Evolutionary conservation across 257 asterid species (phyloP), one percentile per base, ranked within the genome.

Genomic region (Penstemon newberryi): DNA sequence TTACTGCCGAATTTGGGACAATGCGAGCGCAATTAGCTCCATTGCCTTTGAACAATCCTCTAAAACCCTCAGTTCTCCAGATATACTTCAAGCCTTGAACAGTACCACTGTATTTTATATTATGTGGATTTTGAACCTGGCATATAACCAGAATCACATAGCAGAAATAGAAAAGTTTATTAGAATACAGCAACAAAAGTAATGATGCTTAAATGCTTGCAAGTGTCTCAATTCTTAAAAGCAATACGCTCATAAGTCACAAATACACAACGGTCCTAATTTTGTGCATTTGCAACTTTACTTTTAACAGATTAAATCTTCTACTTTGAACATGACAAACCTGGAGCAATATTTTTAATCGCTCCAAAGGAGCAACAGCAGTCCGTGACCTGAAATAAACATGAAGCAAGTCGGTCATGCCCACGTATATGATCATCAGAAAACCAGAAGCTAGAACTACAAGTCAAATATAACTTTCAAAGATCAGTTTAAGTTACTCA

Each of bases 351-450:
- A 94, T 91, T 80, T 94, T 94, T 57, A 94, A 83, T 64, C 99
- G 89, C 74, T 94, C 99, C 86, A 94, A 63, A n/a, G 99, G 99
- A 65, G 99, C 99, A 44, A 94, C 99, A 44, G 99, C 96, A 56
- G 97, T 94, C 43, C 99, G 88, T 2, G 99, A 93, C 80, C 99
- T 93, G 96, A 72, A 81, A 77, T 62, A 60, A 51, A 44, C 60
- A 64, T 3, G 64, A 73, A 51, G 40, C 56, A 54, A 62, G 38
- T 72, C 64, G 69, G 66, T 53, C 45, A 61, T 42, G 46, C 41
- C 43, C 56, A 18, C 38, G 52, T 18, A 51, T 52, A 53, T 52
- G 41, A 33, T 62, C 33, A 56, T 47, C 6, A 0, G n/a, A 18
- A 70, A 75, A 44, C 51, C 53, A 52, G 44, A 76, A 73, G 73